phyloP scores from a whole-genome alignment of 1,284 basidiomycete genomes.

The Xerocomus amazonicus region DNA sequence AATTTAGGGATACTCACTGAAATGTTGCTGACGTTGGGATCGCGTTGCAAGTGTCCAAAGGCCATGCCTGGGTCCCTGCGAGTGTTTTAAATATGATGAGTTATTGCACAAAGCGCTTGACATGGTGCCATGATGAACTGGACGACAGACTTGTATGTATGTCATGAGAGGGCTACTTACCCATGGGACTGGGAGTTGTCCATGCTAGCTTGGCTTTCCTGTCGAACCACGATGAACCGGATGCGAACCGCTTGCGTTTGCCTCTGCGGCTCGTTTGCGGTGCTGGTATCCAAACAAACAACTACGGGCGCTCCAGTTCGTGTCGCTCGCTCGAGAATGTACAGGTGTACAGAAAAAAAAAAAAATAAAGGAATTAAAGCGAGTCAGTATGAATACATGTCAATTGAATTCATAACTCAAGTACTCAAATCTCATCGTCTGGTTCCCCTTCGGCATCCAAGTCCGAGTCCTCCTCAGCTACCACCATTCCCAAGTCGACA shows the following conservation, averaged over 20 bases:
- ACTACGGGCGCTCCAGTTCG: slow-evolving; percentile 22
- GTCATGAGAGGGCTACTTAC: slow-evolving; percentile 26
- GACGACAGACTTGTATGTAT: background rate
- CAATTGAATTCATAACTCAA: slow-evolving; percentile 13
- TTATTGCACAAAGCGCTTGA: slow-evolving; percentile 11
- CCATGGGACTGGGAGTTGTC: slow-evolving; percentile 35
- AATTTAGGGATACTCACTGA: slow-evolving; percentile 23
- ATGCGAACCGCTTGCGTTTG: slow-evolving; percentile 32
- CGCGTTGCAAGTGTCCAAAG: slow-evolving; percentile 36
- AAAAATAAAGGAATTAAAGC: slow-evolving; percentile 23
- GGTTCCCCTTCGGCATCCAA: slow-evolving; percentile 40
- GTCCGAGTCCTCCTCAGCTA: slow-evolving; percentile 32
- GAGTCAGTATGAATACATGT: slow-evolving; percentile 23
- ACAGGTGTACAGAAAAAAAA: too few relatives aligned
- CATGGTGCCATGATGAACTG: slow-evolving; percentile 2
- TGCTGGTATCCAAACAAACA: slow-evolving; percentile 25
- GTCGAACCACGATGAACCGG: slow-evolving; percentile 36
- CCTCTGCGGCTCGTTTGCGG: slow-evolving; percentile 32
- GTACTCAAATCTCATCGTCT: slow-evolving; percentile 35
- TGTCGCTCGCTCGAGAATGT: background rate
- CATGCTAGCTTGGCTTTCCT: slow-evolving; percentile 20
- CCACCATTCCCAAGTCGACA: slow-evolving; percentile 9
- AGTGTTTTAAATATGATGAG: slow-evolving; percentile 9
- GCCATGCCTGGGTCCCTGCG: slow-evolving; percentile 31
- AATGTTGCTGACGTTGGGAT: slow-evolving; percentile 34